These are phyloP conservation scores for Tolypocladium guangdongense DNA, from an alignment of 2,329 filamentous ascomycete genomes.

Conservation along the genomic window DNA sequence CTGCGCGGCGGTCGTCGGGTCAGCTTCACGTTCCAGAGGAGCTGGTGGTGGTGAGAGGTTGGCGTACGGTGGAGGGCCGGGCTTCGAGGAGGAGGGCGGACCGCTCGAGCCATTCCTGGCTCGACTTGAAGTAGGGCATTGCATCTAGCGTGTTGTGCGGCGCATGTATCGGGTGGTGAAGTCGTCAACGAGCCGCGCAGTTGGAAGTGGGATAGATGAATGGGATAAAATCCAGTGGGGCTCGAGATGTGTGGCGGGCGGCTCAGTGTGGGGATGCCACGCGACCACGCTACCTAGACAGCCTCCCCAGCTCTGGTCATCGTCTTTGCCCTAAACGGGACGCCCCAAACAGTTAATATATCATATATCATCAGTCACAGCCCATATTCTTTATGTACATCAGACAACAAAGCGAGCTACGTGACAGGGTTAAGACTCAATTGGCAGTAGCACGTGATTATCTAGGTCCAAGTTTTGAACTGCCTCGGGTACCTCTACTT, in stretches of 20 bases:
- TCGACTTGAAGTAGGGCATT: conserved; percentile 77
- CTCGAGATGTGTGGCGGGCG: neutral
- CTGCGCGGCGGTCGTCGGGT: conserved; percentile 30
- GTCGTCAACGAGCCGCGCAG: neutral
- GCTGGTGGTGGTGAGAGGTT: neutral
- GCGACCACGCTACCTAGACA: neutral
- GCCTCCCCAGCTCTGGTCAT: neutral
- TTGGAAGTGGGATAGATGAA: neutral
- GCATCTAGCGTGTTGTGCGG: neutral
- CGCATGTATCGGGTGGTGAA: neutral
- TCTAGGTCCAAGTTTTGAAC: too few species aligned
- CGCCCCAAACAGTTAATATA: too few species aligned
- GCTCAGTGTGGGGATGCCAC: neutral
- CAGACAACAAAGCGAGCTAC: neutral
- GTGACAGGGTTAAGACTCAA: neutral
- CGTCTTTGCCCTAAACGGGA: too few species aligned
- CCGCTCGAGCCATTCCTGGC: conserved; percentile 85
- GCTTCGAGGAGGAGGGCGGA: conserved; percentile 79
- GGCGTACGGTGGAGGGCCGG: conserved; percentile 66
- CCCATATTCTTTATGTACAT: neutral
- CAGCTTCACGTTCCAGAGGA: neutral
- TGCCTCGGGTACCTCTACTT: too few species aligned
- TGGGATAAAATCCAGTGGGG: neutral
- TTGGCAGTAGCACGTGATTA: too few species aligned
- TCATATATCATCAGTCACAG: too few species aligned